Evolutionary conservation across 1,139 yeast species (phyloP).

Genomic region (Scheffersomyces parashehatae): DNA sequence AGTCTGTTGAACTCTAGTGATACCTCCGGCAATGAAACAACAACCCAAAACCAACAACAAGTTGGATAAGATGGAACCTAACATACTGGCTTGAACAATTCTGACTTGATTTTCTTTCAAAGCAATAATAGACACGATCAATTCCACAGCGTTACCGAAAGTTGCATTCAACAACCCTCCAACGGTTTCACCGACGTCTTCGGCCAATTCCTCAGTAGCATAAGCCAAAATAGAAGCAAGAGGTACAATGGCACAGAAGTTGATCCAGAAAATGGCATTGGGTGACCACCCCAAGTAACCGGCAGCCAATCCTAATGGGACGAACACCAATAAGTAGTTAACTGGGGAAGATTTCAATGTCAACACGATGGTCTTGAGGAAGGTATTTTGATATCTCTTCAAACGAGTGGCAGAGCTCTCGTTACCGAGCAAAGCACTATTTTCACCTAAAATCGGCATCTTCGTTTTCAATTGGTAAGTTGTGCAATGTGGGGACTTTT

Average conservation of each 20-base stretch:
- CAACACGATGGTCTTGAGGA: constrained; percentile 11
- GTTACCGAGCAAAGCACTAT: background rate
- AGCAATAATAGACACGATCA: constrained; percentile 91
- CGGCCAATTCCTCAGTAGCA: constrained; percentile 92
- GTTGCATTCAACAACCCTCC: constrained; percentile 96
- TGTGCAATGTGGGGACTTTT: background rate
- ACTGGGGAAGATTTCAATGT: constrained; percentile 70
- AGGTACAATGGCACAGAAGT: constrained; percentile 90
- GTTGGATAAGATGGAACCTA: constrained; percentile 89
- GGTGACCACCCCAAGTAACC: constrained; percentile 63
- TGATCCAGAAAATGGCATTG: constrained; percentile 63
- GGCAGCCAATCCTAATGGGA: constrained; percentile 82
- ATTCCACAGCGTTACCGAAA: constrained; percentile 87
- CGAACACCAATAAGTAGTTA: constrained; percentile 74
- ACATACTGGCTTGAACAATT: constrained; percentile 95
- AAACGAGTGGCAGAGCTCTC: background rate
- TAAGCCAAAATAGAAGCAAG: constrained; percentile 85
- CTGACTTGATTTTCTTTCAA: constrained; percentile 81
- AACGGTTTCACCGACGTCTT: constrained; percentile 80
- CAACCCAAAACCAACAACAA: constrained; percentile 89
- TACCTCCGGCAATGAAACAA: constrained; percentile 92
- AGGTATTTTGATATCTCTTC: constrained; percentile 2
- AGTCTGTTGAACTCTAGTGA: constrained; percentile 78
- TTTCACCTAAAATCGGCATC: background rate
- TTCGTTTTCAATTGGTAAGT: background rate